phyloP scores from a whole-genome alignment of 208 protist species.

The Wallacemonas sp. region DNA sequence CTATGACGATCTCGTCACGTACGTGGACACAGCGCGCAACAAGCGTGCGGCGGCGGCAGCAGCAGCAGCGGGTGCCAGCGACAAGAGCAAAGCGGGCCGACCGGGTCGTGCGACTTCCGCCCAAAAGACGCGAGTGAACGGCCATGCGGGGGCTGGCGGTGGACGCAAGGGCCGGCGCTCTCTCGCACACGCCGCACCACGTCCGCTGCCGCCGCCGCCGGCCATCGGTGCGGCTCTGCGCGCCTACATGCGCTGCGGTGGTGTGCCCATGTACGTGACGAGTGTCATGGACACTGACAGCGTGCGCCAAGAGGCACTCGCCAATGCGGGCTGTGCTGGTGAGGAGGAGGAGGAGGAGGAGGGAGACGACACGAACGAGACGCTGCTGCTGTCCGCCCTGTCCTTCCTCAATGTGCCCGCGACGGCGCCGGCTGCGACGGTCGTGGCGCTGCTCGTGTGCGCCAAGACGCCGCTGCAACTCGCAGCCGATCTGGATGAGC shows the following conservation, averaged over 20 bases:
- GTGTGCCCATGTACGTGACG: conserved; percentile 21
- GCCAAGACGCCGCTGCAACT: conserved; percentile 62
- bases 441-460: conserved; percentile 50
- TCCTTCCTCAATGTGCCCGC: conserved; percentile 25
- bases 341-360: no score
- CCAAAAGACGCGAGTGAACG: conserved; percentile 6
- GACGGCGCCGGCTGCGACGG: conserved; percentile 16
- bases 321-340: no score
- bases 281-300: neutral
- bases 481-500: conserved; percentile 33
- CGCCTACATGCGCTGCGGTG: conserved; percentile 21
- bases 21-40: conserved; percentile 2
- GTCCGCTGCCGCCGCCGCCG: conserved; percentile 26
- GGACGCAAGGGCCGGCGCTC: conserved; percentile 7
- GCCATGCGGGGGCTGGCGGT: neutral
- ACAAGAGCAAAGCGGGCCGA: neutral
- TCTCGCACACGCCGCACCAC: neutral
- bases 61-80: neutral
- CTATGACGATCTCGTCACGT: neutral
- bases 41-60: neutral
- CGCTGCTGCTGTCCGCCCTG: conserved; percentile 8
- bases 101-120: neutral
- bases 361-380: no score
- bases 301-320: conserved; percentile 3
- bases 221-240: conserved; percentile 26